These are phyloP conservation scores for Gryganskiella cystojenkinii DNA, from an alignment of 192 early-diverging fungal species.

Conservation along the genomic window DNA sequence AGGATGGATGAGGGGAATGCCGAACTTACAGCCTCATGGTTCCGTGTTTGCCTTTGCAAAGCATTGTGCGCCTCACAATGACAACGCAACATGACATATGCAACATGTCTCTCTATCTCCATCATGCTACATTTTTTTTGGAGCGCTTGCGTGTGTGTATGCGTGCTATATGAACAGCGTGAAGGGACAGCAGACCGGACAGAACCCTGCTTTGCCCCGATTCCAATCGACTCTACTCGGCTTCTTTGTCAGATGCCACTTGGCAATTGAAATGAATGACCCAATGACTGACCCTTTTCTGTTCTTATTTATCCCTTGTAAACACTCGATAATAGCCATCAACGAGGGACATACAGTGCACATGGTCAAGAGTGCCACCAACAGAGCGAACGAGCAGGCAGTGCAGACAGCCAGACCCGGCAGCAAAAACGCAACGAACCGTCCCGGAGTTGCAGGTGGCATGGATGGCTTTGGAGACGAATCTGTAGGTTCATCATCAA, in stretches of 20 bases:
- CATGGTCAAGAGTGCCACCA: conserved; percentile 79
- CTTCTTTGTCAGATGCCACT: neutral
- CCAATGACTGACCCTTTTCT: conserved; percentile 5
- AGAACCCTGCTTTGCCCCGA: no score
- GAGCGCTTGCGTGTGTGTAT: no score
- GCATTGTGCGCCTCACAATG: no score
- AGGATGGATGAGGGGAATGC: neutral
- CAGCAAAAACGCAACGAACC: conserved; percentile 29
- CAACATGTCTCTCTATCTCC: no score
- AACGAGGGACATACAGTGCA: conserved; percentile 89
- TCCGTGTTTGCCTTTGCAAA: no score
- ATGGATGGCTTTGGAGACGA: conserved; percentile 28
- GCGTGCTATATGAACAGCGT: neutral
- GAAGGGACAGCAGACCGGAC: neutral
- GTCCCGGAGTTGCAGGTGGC: conserved; percentile 23
- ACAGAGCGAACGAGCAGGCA: conserved; percentile 50
- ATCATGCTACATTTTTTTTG: no score
- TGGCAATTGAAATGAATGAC: neutral
- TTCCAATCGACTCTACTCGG: neutral
- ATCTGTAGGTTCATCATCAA: conserved; percentile 10
- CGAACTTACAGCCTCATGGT: no score
- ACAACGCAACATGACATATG: no score
- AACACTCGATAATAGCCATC: no score
- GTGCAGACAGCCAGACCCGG: conserved; percentile 57
- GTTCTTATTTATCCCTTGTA: conserved; percentile 3